Conservation (phyloP, 805 yeast species). For the Candida tammaniensis region DNA sequence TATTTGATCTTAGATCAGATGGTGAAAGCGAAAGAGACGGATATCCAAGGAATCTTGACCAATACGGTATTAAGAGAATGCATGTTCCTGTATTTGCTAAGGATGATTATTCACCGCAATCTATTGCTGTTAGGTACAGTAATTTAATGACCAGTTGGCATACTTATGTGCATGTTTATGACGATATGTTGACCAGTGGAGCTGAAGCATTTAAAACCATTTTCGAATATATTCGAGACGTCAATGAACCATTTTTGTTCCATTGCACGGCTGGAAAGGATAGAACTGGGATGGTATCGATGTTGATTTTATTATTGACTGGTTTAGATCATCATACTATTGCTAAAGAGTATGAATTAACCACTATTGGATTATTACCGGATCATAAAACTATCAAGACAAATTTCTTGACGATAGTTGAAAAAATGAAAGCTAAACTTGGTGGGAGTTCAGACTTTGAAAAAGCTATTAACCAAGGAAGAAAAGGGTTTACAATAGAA, state of each 20-base stretch:
- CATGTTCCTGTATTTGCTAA: conserved; percentile 57
- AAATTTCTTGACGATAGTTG: conserved; percentile 31
- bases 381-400: conserved; percentile 39
- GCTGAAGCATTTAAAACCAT: conserved; percentile 45
- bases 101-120: conserved; percentile 62
- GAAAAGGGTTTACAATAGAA: conserved; percentile 40
- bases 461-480: conserved; percentile 31
- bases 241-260: conserved; percentile 46
- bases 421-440: conserved; percentile 25
- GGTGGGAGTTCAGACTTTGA: conserved; percentile 20
- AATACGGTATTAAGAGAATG: conserved; percentile 45
- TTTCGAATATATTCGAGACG: conserved; percentile 56
- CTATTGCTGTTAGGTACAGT: conserved; percentile 53
- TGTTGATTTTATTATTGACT: conserved; percentile 58
- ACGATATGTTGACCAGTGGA: conserved; percentile 53
- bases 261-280: conserved; percentile 90
- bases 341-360: conserved; percentile 75
- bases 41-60: conserved; percentile 29
- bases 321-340: conserved; percentile 67
- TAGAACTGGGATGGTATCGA: conserved; percentile 73
- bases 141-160: conserved; percentile 56
- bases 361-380: conserved; percentile 60
- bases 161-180: conserved; percentile 63
- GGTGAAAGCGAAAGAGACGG: conserved; percentile 53
- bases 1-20: conserved; percentile 68